These are phyloP conservation scores for Mycena galopus DNA, from an alignment of 768 basidiomycete species.

Conservation along the genomic window DNA sequence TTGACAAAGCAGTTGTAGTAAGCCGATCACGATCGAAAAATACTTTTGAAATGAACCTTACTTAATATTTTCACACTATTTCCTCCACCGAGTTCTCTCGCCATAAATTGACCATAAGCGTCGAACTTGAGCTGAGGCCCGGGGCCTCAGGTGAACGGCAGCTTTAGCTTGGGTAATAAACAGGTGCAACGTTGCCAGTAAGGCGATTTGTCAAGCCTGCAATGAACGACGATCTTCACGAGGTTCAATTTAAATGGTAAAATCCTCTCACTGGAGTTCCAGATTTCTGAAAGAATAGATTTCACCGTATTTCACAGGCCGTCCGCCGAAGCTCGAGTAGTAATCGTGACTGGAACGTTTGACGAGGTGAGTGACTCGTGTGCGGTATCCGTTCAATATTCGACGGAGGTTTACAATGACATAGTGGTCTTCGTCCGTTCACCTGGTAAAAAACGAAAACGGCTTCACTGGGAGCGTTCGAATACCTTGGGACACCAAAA, in stretches of 20 bases:
- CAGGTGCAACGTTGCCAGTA: slow-evolving; percentile 35
- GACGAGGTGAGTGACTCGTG: slow-evolving; percentile 69
- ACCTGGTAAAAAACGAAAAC: slow-evolving; percentile 62
- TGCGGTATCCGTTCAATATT: not conserved
- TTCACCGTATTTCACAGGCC: slow-evolving; percentile 61
- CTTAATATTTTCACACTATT: too few species aligned
- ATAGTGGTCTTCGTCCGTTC: slow-evolving; percentile 71
- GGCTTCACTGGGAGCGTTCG: slow-evolving; percentile 69
- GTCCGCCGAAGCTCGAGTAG: slow-evolving; percentile 63
- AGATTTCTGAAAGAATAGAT: slow-evolving; percentile 31
- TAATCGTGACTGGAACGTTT: slow-evolving; percentile 82
- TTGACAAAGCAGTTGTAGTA: too few species aligned
- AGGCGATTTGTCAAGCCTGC: not conserved
- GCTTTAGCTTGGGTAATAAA: slow-evolving; percentile 44
- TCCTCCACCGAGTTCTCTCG: too few species aligned
- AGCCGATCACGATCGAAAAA: slow-evolving; percentile 6
- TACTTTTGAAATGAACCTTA: not conserved
- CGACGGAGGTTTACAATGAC: not conserved
- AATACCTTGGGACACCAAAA: slow-evolving; percentile 73
- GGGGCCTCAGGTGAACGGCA: too few species aligned
- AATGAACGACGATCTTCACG: slow-evolving; percentile 62
- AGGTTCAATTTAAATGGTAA: slow-evolving; percentile 68
- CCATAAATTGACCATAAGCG: too few species aligned
- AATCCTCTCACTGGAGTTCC: slow-evolving; percentile 14
- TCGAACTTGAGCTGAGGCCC: too few species aligned